Conservation (phyloP, 1,284 basidiomycete genomes). For the Vanrija humicola region DNA sequence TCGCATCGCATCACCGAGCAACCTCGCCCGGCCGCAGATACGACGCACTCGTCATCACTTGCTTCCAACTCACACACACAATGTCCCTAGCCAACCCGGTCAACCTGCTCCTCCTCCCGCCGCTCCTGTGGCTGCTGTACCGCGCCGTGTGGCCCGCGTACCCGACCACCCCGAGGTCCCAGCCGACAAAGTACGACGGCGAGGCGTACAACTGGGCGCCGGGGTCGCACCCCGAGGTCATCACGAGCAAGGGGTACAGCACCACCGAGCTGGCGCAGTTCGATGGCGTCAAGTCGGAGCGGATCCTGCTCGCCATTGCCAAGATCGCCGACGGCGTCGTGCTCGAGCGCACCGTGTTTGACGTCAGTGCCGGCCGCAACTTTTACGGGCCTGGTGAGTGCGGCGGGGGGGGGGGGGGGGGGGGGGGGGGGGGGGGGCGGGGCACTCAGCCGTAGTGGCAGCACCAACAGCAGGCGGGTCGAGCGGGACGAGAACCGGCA, state of each 20-base stretch:
- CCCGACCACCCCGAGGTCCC: constrained; percentile 5
- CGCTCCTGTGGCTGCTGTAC: constrained; percentile 42
- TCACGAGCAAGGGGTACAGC: constrained; percentile 71
- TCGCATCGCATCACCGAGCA: not conserved
- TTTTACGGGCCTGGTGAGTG: constrained; percentile 87
- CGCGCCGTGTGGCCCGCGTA: not conserved
- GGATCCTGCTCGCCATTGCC: constrained; percentile 80
- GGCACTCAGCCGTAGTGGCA: no score
- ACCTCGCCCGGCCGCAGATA: not conserved
- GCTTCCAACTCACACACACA: not conserved
- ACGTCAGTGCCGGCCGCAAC: constrained; percentile 77
- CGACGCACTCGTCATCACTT: not conserved
- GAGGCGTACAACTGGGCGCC: constrained; percentile 82
- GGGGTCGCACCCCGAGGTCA: constrained; percentile 67
- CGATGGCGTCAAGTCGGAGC: constrained; percentile 58
- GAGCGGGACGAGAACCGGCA: no score
- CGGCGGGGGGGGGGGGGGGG: no score
- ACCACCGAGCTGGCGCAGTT: constrained; percentile 66
- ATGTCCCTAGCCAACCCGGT: constrained; percentile 43
- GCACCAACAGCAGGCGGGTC: no score
- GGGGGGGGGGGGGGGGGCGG: no score
- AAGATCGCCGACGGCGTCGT: constrained; percentile 51
- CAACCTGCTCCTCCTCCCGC: constrained; percentile 65
- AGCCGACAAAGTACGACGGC: constrained; percentile 25
- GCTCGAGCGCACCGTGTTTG: constrained; percentile 74